Base-by-base conservation (phyloP, 2,329 filamentous ascomycete genomes). In the Cercospora sp. region DNA sequence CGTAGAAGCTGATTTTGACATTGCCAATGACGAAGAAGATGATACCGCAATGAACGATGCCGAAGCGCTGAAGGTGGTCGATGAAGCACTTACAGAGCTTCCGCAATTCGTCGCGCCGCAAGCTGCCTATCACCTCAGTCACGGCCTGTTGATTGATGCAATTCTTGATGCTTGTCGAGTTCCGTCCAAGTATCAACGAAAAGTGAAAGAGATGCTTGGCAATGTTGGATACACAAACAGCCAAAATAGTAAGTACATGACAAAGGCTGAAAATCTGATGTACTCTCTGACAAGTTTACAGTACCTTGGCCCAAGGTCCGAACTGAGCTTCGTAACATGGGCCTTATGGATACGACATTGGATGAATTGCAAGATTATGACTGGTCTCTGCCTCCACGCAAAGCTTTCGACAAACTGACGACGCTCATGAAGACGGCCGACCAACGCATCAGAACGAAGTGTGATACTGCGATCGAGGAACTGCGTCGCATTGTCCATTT, bases 1-100 rank as follows among this genome's bases (percentile, higher is more conserved):
- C 77, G 91, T 92, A 9, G 95, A 98, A 77, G 94, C 96, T 2
- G 94, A 98, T 78, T 99, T 98, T 78, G 95, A 99, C 79, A 93
- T 99, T 68, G 87, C 97, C n/a, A 94, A 93, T 0, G 87, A 88
- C 55, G 69, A 69, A 12, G 90, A 94, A 73, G 90, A 90, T 0
- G 93, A 98, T 75, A 83, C 97, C 57, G 90, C 93, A 1, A 80
- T 97, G 65, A 96, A 97, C 75, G 95, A 99, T 79, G 94, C 94
- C 0, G 94, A 98, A 79, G 90, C 93, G 0, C 87, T 99, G 73
- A 98, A 97, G 75, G 94, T 98, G 2, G 82, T 98, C 23, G 95
- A 99, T 77, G 95, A 99, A 77, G 91, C 91, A 76, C n/a, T 96
- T 16, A 85, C 89, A 60, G 87, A 90, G 5, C 94, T 98, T 71